Percentiles rank a stretch among this genome's conserved stretches.
Conservation (phyloP, 306 rosid genomes). For the Cucurbita maxima region DNA sequence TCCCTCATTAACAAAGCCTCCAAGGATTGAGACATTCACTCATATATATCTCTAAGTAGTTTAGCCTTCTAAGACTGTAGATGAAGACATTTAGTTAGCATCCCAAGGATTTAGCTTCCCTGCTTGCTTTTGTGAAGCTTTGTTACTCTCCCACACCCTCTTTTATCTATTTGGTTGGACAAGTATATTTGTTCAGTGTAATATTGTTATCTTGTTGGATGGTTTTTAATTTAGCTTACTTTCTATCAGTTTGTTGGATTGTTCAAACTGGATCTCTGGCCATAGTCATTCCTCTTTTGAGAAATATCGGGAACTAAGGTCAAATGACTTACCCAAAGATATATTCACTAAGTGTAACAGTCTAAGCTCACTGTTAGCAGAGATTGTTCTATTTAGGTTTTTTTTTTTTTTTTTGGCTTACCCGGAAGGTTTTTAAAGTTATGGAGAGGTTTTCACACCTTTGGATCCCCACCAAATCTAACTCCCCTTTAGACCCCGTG, state of each 20-base stretch:
- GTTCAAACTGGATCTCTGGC: not conserved
- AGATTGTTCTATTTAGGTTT: no score
- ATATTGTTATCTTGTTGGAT: not conserved
- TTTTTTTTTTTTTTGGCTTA: no score
- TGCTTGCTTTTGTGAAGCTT: not conserved
- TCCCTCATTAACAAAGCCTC: conserved; percentile 90
- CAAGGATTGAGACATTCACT: conserved; percentile 33
- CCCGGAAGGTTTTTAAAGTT: no score
- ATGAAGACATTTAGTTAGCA: not conserved
- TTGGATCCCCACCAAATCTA: no score
- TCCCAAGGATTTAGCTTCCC: not conserved
- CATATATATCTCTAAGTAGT: not conserved
- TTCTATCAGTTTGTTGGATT: not conserved
- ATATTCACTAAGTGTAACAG: no score
- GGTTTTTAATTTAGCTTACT: not conserved
- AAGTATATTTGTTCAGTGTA: not conserved
- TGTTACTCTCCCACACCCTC: not conserved
- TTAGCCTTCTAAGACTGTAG: not conserved
- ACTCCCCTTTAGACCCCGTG: no score
- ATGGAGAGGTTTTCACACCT: no score
- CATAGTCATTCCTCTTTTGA: not conserved
- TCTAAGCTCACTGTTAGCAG: no score
- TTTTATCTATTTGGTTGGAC: not conserved
- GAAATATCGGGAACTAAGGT: not conserved
- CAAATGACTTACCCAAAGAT: no score